Evolutionary conservation across 1,139 yeast genomes (phyloP), one percentile per base, ranked within the genome.

Genomic region (Zygotorulaspora mrakii): DNA sequence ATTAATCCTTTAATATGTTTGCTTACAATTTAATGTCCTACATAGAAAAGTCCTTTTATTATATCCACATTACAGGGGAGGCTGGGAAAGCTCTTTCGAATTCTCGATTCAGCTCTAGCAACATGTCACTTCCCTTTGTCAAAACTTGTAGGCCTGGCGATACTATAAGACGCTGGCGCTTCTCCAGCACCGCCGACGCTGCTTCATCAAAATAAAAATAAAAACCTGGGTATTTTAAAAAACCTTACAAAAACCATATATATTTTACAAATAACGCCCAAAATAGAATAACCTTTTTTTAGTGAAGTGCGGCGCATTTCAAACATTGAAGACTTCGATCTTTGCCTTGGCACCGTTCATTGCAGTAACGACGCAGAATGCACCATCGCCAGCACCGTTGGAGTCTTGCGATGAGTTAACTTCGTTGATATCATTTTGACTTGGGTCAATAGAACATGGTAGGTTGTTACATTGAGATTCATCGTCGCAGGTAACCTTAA

Each of bases 361-460:
- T 27, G 86, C 95, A 29, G 95, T 85, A 35, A 85, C 86, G 39
- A 85, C 83, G 71, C 96, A 87, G 74, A 76, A 86, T 14, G 74
- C 69, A 34, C 83, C 94, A 49, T 80, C 84, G 31, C 82, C 84
- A 40, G 81, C 77, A 37, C 79, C 78, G 33, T 62, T 55, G 17
- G 68, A 37, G 21, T 47, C 32, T 23, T 61, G 53, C 9, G 55
- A 47, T 17, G 67, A 58, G 27, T 65, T 59, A 41, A 82, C 77
- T 39, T 70, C 71, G 62, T 82, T 81, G 55, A 74, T 70, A 17
- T 75, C 82, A 42, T 69, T 65, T 42, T 67, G 68, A 20, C 77
- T 67, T 37, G 95, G 95, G 57, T 86, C 84, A 55, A 86, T 84
- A 52, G 77, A 82, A 64, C 95, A 86, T 18, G 81, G 74, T 41